Percentiles rank a stretch among this genome's conserved stretches.
These are phyloP conservation scores for Ceratocystis albifundus DNA, from an alignment of 2,329 filamentous ascomycete species.

Conservation along the genomic window DNA sequence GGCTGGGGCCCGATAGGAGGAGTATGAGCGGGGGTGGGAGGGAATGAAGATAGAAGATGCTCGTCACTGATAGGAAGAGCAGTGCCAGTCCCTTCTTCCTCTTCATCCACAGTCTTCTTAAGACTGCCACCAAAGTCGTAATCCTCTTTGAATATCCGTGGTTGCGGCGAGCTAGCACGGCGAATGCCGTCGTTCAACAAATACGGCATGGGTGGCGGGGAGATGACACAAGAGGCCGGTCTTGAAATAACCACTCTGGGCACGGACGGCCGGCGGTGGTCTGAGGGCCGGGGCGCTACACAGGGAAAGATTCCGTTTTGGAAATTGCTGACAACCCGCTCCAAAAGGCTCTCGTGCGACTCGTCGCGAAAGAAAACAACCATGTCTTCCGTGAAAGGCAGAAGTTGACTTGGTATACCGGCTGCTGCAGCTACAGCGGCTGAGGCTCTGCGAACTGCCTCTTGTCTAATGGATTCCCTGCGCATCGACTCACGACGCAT, in stretches of 20 bases:
- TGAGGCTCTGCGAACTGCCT: neutral
- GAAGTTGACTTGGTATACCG: constrained; percentile 26
- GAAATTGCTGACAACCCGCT: constrained; percentile 39
- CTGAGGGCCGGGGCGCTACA: neutral
- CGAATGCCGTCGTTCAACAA: constrained; percentile 4
- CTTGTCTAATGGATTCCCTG: constrained; percentile 12
- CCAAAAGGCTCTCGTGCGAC: constrained; percentile 34
- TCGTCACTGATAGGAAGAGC: constrained; percentile 16
- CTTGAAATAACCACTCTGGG: constrained; percentile 20
- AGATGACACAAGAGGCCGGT: constrained; percentile 13
- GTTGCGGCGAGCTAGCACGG: constrained; percentile 19
- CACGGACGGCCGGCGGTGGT: constrained; percentile 18
- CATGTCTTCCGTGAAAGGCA: constrained; percentile 49
- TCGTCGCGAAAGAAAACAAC: constrained; percentile 44
- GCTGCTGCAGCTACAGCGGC: neutral
- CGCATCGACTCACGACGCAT: constrained; percentile 10
- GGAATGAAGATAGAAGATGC: constrained; percentile 22
- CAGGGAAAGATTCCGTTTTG: constrained; percentile 32
- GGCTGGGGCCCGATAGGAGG: constrained; percentile 15
- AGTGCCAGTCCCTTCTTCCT: constrained; percentile 2
- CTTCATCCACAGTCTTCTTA: constrained; percentile 6
- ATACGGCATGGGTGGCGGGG: neutral
- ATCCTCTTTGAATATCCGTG: constrained; percentile 14
- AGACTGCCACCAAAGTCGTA: constrained; percentile 18
- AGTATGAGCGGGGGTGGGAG: constrained; percentile 19